These are phyloP conservation scores for Kazachstania africana DNA, from an alignment of 805 yeast genomes.

Conservation along the genomic window DNA sequence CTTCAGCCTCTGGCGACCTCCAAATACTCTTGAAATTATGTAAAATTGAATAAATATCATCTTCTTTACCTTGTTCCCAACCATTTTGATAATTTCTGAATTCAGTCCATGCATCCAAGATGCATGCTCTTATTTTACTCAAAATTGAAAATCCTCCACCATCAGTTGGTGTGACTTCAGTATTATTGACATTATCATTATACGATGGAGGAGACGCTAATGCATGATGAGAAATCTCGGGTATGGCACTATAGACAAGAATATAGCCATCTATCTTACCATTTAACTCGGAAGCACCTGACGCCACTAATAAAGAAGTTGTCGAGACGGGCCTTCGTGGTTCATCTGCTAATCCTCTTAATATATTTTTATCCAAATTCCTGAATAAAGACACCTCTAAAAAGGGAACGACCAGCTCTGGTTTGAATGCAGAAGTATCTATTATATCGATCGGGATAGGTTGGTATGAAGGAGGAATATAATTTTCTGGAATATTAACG, in stretches of 20 bases:
- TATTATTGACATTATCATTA: not conserved
- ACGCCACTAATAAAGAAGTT: constrained; percentile 58
- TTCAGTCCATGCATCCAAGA: constrained; percentile 67
- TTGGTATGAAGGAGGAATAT: constrained; percentile 39
- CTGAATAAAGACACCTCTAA: constrained; percentile 60
- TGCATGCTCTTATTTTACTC: constrained; percentile 40
- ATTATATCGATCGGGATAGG: constrained; percentile 59
- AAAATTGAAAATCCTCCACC: constrained; percentile 21
- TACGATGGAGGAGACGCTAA: constrained; percentile 43
- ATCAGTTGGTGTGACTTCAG: not conserved
- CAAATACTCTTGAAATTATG: constrained; percentile 47
- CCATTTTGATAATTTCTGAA: constrained; percentile 40
- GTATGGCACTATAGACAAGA: constrained; percentile 58
- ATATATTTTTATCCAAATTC: constrained; percentile 44
- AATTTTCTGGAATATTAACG: constrained; percentile 15
- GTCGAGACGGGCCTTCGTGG: constrained; percentile 53
- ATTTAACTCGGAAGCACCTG: constrained; percentile 69
- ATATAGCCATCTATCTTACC: constrained; percentile 69
- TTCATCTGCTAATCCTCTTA: constrained; percentile 51
- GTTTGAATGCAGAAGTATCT: constrained; percentile 63
- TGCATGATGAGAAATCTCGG: constrained; percentile 30
- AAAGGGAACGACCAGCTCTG: constrained; percentile 61
- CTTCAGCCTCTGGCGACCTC: constrained; percentile 28
- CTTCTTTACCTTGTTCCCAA: constrained; percentile 57
- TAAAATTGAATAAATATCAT: constrained; percentile 51